Evolutionary conservation across 2,329 filamentous ascomycete species (phyloP), one percentile per base, ranked within the genome.

Genomic region (Ophiostoma sp.): DNA sequence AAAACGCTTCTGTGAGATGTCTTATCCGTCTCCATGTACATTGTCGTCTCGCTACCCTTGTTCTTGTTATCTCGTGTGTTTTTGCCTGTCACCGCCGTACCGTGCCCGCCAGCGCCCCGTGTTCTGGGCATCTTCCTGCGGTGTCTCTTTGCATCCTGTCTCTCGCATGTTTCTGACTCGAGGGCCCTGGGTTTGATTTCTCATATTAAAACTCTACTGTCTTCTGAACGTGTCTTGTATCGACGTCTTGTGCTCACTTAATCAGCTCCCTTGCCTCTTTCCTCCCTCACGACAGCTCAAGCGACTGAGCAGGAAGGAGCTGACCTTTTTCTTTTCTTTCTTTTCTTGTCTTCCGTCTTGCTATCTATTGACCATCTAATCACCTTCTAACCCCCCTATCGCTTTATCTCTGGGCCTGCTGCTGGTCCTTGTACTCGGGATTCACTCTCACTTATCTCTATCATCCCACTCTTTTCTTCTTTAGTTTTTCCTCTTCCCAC

Each of bases 401-500:
- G 27, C 5, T 44, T 9, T 52, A 27, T 65, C 14, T 44, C 16
- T 8, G 11, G 12, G 42, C n/a, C 3, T 14, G 9, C 42, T 11
- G 42, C 27, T 27, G 1, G 27, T 27, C 27, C 27, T 45, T 11
- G 42, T 5, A 45, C 14, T 5, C 42, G 12, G 42, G 8, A n/a
- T 41, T 18, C 38, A 14, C 27, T 60, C 27, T 36, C 55, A 60
- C 14, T 18, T 60, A 52, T 27, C 52, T 58, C 5, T 60, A 9
- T 6, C 18, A 38, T 16, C 40, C 44, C 45, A 58, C 66, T 12
- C 62, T 55, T 64, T 42, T 5, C 65, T 40, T 27, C 27, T 36
- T 55, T 63, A 5, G 40, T 63, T 63, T 52, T 44, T 52, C 64
- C 27, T 52, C 64, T 41, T 65, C 9, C 41, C 62, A 64, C 36